Conservation (phyloP, 2,329 filamentous ascomycete species). For the Botryosphaeria dothidea region DNA sequence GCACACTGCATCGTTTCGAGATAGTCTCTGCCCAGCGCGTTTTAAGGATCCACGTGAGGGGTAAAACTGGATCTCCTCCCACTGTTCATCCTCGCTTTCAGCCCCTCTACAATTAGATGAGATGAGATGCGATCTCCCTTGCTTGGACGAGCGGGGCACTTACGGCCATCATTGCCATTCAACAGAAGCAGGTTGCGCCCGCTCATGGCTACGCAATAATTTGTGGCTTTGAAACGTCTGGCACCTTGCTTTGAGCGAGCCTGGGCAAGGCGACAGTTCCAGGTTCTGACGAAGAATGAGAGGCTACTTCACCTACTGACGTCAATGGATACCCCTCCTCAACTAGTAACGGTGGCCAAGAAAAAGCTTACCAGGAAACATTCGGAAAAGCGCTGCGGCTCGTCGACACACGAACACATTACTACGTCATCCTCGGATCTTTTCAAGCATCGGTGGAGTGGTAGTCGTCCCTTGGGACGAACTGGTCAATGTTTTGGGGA, state of each 20-base stretch:
- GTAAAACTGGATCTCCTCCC: constrained; percentile 5
- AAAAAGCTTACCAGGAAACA: background rate
- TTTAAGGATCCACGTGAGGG: background rate
- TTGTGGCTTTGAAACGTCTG: too few relatives aligned
- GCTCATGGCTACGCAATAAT: background rate
- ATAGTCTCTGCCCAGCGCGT: background rate
- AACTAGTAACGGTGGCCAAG: background rate
- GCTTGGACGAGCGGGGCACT: background rate
- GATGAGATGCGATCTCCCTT: background rate
- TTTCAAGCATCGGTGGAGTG: too few relatives aligned
- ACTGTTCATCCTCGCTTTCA: background rate
- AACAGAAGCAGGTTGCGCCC: background rate
- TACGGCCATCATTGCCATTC: background rate
- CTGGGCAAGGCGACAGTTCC: too few relatives aligned
- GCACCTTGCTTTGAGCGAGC: too few relatives aligned
- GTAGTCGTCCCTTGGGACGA: too few relatives aligned
- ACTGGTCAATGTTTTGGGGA: too few relatives aligned
- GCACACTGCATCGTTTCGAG: constrained; percentile 13
- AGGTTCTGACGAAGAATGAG: background rate
- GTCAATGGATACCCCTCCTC: background rate
- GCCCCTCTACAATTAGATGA: background rate
- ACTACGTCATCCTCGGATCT: background rate
- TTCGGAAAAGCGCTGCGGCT: background rate
- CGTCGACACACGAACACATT: background rate
- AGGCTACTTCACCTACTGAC: background rate